Conservation (phyloP, 768 basidiomycete species). For the Psilocybe azurescens region DNA sequence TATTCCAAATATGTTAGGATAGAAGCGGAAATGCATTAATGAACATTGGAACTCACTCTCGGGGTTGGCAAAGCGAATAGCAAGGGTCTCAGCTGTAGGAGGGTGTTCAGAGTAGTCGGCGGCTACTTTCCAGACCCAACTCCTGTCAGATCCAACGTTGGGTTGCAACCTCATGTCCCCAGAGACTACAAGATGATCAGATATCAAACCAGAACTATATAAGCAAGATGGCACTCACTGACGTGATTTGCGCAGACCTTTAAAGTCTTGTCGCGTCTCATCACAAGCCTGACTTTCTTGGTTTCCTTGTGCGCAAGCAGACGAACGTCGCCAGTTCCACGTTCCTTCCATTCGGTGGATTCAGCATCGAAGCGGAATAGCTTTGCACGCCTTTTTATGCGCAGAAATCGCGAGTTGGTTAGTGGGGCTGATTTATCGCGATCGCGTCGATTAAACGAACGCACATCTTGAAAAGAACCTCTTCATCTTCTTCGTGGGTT, state of each 20-base stretch:
- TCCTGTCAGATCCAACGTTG: slow-evolving; percentile 98
- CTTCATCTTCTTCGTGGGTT: slow-evolving; percentile 95
- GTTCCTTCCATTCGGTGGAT: slow-evolving; percentile 94
- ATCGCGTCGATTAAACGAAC: slow-evolving; percentile 47
- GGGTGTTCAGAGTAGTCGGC: slow-evolving; percentile 95
- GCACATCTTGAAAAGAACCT: slow-evolving; percentile 94
- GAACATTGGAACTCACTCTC: slow-evolving; percentile 69
- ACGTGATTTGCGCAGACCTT: slow-evolving; percentile 99
- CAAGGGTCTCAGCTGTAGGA: slow-evolving; percentile 92
- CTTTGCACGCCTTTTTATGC: slow-evolving; percentile 83
- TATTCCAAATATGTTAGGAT: slow-evolving; percentile 30
- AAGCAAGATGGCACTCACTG: slow-evolving; percentile 58
- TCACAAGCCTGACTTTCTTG: slow-evolving; percentile 93
- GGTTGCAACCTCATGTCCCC: slow-evolving; percentile 93
- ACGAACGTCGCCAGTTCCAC: slow-evolving; percentile 95
- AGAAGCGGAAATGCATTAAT: neutral
- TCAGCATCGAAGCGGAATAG: slow-evolving; percentile 90
- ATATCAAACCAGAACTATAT: slow-evolving; percentile 23
- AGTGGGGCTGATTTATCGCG: slow-evolving; percentile 36
- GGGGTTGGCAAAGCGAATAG: slow-evolving; percentile 96
- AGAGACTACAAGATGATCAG: slow-evolving; percentile 57
- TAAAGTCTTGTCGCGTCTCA: slow-evolving; percentile 99
- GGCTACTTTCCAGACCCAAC: slow-evolving; percentile 98
- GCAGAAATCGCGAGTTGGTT: slow-evolving; percentile 19
- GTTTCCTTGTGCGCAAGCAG: slow-evolving; percentile 89